Conservation (phyloP, 2,329 filamentous ascomycete species). For the Colletotrichum navitas region DNA sequence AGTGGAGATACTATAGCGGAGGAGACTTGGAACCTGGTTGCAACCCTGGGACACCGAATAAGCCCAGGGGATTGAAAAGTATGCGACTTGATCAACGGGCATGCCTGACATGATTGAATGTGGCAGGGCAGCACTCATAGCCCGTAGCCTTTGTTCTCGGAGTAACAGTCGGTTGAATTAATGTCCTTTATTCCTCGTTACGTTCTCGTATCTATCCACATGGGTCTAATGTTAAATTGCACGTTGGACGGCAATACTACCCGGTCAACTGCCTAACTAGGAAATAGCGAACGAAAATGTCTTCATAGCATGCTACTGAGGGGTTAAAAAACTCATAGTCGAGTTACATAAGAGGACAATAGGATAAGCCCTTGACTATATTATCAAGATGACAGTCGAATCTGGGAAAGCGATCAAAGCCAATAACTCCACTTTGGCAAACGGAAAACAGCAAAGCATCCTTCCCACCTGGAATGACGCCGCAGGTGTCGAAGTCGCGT, state of each 20-base stretch:
- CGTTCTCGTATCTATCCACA: not conserved
- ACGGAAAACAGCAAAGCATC: not conserved
- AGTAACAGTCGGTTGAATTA: not conserved
- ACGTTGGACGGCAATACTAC: not conserved
- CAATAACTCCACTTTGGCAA: not conserved
- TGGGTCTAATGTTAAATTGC: not conserved
- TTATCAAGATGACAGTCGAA: not conserved
- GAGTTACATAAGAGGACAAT: not conserved
- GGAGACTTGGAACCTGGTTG: not conserved
- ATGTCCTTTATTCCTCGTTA: not conserved
- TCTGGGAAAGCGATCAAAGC: too few species aligned
- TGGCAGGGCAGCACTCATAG: not conserved
- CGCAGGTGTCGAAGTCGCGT: not conserved
- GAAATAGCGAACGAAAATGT: not conserved
- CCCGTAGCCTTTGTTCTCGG: not conserved
- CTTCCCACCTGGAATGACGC: not conserved
- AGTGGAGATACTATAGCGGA: not conserved
- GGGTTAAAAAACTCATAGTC: not conserved
- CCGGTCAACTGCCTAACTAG: not conserved
- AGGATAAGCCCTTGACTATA: not conserved
- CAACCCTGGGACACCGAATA: not conserved
- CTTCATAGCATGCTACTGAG: not conserved
- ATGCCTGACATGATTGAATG: not conserved
- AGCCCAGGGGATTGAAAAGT: not conserved
- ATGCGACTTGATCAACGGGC: not conserved